Conservation (phyloP, 208 protist genomes). For the Herpetomonas tarakana region DNA sequence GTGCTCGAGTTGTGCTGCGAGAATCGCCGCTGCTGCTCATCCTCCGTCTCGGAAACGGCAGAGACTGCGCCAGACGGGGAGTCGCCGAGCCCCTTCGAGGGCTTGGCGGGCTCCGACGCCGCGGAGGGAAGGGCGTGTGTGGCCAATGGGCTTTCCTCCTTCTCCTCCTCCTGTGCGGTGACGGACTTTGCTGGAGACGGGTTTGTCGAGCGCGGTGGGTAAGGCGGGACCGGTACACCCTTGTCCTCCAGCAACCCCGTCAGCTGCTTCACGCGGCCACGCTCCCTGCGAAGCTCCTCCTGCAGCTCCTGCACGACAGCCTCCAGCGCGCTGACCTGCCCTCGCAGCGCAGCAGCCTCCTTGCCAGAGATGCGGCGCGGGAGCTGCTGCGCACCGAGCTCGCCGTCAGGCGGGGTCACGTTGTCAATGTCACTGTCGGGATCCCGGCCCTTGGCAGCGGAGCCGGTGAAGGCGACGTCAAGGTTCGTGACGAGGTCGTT, state of each 20-base stretch:
- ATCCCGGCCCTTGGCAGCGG: constrained; percentile 10
- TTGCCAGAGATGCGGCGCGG: background rate
- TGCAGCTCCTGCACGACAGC: constrained; percentile 55
- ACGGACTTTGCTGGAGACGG: background rate
- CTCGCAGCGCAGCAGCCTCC: constrained; percentile 4
- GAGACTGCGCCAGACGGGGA: too few species aligned
- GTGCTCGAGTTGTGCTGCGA: background rate
- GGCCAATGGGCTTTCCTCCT: too few species aligned
- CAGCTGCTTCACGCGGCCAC: constrained; percentile 25
- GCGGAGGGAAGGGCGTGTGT: too few species aligned
- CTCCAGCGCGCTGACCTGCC: constrained; percentile 39
- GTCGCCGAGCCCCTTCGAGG: too few species aligned
- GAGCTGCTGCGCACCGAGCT: constrained; percentile 7
- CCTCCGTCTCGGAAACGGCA: too few species aligned
- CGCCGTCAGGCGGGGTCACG: constrained; percentile 3
- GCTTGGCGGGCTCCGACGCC: too few species aligned
- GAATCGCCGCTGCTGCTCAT: too few species aligned
- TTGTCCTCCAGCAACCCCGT: constrained; percentile 18
- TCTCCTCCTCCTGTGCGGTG: background rate
- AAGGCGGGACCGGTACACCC: constrained; percentile 24
- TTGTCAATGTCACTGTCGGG: constrained; percentile 24
- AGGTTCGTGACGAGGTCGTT: constrained; percentile 37
- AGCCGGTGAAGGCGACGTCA: constrained; percentile 37
- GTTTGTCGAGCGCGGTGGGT: background rate
- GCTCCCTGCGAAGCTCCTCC: constrained; percentile 40